Base-by-base conservation (phyloP, 2,329 filamentous ascomycete species). In the Whalleya microplaca region DNA sequence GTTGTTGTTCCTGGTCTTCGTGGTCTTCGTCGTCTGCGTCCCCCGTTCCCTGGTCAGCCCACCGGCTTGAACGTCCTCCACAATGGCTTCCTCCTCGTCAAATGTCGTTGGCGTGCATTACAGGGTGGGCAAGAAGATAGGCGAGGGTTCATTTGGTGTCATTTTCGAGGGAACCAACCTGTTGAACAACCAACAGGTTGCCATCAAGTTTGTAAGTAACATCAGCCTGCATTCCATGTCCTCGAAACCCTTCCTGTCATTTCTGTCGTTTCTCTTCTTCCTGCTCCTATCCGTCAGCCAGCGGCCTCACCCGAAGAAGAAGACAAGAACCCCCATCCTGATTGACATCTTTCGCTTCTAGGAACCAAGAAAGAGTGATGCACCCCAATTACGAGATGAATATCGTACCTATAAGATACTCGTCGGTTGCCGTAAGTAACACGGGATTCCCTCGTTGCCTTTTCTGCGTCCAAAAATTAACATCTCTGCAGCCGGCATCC, bases 321-420 rank as follows among this genome's bases (percentile, higher is more conserved):
- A n/a, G n/a, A n/a, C n/a, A n/a, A n/a, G 41, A 14, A 32, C n/a
- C 21, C 23, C 40, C 40, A 37, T 51, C 47, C 56, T 62, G 51
- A 64, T 54, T 42, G 51, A 55, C n/a, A 12, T 37, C 4, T 37
- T 4, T 19, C 7, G 3, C 21, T 14, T 46, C n/a, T 66, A 96
- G 92, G 95, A 99, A 89, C 95, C 95, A 58, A 86, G 95, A 68
- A 99, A 99, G 82, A 98, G 94, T 76, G 95, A 99, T 80, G 95
- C 95, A 73, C 95, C 95, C 55, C 95, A 99, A 76, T 80, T 99
- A 66, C 89, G 95, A 76, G 95, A 99, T 84, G 95, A 99, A 76
- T 99, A 99, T 77, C 87, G 95, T 71, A 99, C 95, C 58, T 99
- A 99, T 83, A 99, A 99, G 83, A 98, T 99, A 69, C 86, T 99